These are phyloP conservation scores for Dothideomycetes sp. DNA, from an alignment of 2,329 filamentous ascomycete species.

Conservation along the genomic window DNA sequence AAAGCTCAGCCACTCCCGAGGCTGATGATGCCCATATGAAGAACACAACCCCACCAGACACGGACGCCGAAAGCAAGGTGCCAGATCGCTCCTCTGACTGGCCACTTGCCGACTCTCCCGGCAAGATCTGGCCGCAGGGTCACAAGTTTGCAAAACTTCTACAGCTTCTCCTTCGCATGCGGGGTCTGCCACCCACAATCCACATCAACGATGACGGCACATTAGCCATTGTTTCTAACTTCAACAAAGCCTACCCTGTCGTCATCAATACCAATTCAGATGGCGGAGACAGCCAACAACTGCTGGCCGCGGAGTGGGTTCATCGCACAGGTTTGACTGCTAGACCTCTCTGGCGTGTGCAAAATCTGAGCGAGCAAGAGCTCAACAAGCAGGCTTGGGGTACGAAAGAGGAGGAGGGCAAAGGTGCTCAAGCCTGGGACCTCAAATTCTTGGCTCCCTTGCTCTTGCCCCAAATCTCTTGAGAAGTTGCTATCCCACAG, in stretches of 20 bases:
- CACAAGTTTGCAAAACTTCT: slow-evolving; percentile 48
- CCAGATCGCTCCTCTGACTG: slow-evolving; percentile 24
- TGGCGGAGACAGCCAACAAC: slow-evolving; percentile 3
- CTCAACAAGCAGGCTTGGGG: slow-evolving; percentile 1
- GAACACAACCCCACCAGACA: slow-evolving; percentile 1
- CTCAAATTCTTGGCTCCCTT: slow-evolving; percentile 6
- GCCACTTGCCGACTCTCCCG: slow-evolving; percentile 43
- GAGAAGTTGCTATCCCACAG: not conserved
- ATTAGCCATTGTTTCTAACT: slow-evolving; percentile 15
- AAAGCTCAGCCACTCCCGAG: not conserved
- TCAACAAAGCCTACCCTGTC: slow-evolving; percentile 6
- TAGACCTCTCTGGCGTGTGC: not conserved
- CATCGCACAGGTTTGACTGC: slow-evolving; percentile 2
- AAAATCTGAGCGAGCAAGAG: not conserved
- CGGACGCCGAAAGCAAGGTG: not conserved
- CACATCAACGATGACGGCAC: slow-evolving; percentile 21
- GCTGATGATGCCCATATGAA: slow-evolving; percentile 1
- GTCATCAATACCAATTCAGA: slow-evolving; percentile 1
- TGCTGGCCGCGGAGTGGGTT: slow-evolving; percentile 6
- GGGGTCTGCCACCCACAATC: slow-evolving; percentile 33
- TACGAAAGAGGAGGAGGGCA: slow-evolving; percentile 1
- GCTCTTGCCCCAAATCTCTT: slow-evolving; percentile 1
- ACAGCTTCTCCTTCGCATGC: slow-evolving; percentile 48
- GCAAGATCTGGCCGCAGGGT: slow-evolving; percentile 43
- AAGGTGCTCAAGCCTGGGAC: slow-evolving; percentile 4